Conservation (phyloP, 805 yeast species). For the Metschnikowia dekortorum region DNA sequence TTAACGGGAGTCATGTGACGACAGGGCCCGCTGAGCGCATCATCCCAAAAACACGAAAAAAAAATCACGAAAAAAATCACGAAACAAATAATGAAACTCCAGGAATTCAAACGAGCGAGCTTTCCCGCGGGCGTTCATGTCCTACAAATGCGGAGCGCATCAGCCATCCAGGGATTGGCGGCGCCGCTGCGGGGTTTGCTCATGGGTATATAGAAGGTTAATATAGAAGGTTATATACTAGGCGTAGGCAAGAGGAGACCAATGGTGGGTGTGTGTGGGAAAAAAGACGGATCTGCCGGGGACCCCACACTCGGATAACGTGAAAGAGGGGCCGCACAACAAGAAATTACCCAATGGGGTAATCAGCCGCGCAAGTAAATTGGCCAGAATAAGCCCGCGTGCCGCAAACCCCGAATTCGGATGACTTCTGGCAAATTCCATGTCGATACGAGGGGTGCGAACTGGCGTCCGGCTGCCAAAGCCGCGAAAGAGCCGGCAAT, state of each 20-base stretch:
- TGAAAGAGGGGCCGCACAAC: too few relatives aligned
- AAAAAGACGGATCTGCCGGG: background rate
- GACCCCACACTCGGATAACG: too few relatives aligned
- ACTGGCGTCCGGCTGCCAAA: too few relatives aligned
- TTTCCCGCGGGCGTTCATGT: background rate
- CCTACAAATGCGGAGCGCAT: background rate
- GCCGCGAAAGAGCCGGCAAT: too few relatives aligned
- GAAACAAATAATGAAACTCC: background rate
- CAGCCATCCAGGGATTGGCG: background rate
- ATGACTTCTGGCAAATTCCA: too few relatives aligned
- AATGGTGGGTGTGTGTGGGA: background rate
- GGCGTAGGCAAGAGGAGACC: background rate
- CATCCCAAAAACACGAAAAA: background rate
- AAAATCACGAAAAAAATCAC: background rate
- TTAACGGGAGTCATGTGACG: constrained; percentile 23
- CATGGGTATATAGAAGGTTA: constrained; percentile 2
- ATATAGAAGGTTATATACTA: background rate
- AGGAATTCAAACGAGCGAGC: background rate
- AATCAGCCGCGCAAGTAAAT: too few relatives aligned
- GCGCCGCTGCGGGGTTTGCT: background rate
- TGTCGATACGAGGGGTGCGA: too few relatives aligned
- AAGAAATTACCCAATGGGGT: too few relatives aligned
- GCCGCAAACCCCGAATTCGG: too few relatives aligned
- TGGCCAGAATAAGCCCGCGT: too few relatives aligned
- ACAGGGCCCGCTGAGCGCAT: background rate